These are phyloP conservation scores for Epichloe elymi DNA, from an alignment of 2,329 filamentous ascomycete species.

Conservation along the genomic window DNA sequence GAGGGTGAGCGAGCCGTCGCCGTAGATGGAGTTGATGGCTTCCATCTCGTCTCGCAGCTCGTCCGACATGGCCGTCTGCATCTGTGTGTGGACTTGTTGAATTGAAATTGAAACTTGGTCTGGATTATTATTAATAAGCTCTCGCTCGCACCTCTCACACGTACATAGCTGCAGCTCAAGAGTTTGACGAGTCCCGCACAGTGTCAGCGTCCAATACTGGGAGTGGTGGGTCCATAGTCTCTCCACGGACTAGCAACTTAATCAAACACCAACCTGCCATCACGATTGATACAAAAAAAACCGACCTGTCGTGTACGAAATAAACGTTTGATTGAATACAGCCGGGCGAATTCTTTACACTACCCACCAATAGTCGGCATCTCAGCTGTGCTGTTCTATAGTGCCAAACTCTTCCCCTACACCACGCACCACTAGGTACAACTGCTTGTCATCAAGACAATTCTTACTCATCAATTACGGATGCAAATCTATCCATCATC, in stretches of 20 bases:
- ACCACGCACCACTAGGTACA: slow-evolving; percentile 5
- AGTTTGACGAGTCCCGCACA: neutral
- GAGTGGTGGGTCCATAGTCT: neutral
- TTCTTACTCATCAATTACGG: slow-evolving; percentile 81
- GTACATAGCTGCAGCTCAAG: no score
- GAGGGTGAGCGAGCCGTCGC: slow-evolving; percentile 45
- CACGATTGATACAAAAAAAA: no score
- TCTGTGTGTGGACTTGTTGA: no score
- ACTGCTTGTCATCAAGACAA: slow-evolving; percentile 2
- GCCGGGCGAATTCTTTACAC: neutral
- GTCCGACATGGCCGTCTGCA: slow-evolving; percentile 31
- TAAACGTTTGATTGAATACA: neutral
- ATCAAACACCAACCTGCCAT: no score
- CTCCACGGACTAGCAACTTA: no score
- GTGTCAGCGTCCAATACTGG: neutral
- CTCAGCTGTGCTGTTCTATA: slow-evolving; percentile 14
- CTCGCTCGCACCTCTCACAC: no score
- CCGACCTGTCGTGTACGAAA: neutral
- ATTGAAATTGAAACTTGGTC: no score
- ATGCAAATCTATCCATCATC: slow-evolving; percentile 96
- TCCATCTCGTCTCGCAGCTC: slow-evolving; percentile 61
- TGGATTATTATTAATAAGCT: no score
- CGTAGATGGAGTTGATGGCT: slow-evolving; percentile 77
- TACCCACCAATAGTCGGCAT: slow-evolving; percentile 6
- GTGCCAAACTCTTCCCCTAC: slow-evolving; percentile 11